These are phyloP conservation scores for Mallotus japonicus DNA, from an alignment of 441 rosid species.

Conservation along the genomic window DNA sequence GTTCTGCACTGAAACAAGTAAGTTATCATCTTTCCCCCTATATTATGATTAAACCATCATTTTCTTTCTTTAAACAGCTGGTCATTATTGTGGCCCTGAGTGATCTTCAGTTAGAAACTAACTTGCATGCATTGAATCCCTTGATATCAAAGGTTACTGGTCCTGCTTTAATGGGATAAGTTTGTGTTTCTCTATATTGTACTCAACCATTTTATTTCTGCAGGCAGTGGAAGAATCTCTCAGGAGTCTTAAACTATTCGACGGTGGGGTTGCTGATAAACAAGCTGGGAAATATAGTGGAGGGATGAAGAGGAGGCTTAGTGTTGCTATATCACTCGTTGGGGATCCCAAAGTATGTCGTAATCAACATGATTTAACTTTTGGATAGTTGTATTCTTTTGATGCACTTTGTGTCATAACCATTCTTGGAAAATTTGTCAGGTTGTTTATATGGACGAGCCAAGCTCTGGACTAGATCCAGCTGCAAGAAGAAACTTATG, in stretches of 20 bases:
- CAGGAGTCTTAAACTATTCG: constrained; percentile 61
- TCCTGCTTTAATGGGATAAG: neutral
- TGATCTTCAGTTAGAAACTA: neutral
- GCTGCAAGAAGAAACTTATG: constrained; percentile 85
- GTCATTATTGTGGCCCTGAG: neutral
- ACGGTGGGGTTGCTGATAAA: constrained; percentile 82
- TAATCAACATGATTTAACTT: neutral
- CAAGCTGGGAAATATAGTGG: constrained; percentile 90
- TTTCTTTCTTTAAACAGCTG: neutral
- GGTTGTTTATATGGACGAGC: constrained; percentile 98
- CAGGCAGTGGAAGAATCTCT: constrained; percentile 95
- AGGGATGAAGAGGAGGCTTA: constrained; percentile 96
- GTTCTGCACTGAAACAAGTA: constrained; percentile 58
- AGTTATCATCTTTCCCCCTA: constrained; percentile 16
- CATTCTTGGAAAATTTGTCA: constrained; percentile 24
- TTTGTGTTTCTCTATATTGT: neutral
- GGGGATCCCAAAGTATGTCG: constrained; percentile 77
- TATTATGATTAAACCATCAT: neutral
- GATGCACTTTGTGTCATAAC: constrained; percentile 15
- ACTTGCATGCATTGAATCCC: neutral
- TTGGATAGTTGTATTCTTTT: constrained; percentile 12
- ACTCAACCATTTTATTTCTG: neutral
- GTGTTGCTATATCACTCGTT: constrained; percentile 91
- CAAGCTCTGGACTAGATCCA: constrained; percentile 92
- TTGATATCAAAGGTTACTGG: neutral